Evolutionary conservation across 768 basidiomycete species (phyloP).

Genomic region (Kwoniella dejecticola): DNA sequence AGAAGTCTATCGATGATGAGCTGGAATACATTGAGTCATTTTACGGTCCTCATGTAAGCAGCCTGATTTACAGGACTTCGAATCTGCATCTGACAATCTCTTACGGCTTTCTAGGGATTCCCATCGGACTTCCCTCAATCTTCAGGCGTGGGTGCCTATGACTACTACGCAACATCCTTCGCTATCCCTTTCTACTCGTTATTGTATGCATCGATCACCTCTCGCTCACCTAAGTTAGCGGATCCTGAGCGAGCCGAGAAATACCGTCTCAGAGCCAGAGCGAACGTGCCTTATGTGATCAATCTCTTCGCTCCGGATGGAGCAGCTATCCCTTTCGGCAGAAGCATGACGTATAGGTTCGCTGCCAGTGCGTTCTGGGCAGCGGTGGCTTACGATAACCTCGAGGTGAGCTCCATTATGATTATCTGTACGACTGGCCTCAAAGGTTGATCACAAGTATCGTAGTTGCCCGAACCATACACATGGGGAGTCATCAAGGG

Average conservation of each 20-base stretch:
- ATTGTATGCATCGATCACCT: slow-evolving; percentile 29
- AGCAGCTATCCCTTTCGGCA: slow-evolving; percentile 72
- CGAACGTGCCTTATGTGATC: slow-evolving; percentile 32
- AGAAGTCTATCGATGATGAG: slow-evolving; percentile 33
- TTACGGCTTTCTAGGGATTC: slow-evolving; percentile 24
- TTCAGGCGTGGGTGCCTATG: slow-evolving; percentile 26
- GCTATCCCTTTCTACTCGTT: slow-evolving; percentile 47
- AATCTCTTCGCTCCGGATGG: slow-evolving; percentile 56
- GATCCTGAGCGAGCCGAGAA: slow-evolving; percentile 69
- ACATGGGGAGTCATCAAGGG: slow-evolving; percentile 73
- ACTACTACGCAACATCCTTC: slow-evolving; percentile 46
- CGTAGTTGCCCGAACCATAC: slow-evolving; percentile 71
- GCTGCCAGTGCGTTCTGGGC: slow-evolving; percentile 60
- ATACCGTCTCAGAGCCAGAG: slow-evolving; percentile 65
- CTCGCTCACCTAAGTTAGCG: slow-evolving; percentile 45
- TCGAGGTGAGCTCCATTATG: slow-evolving; percentile 23
- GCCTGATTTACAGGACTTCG: background rate
- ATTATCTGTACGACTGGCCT: no score
- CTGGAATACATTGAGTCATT: slow-evolving; percentile 34
- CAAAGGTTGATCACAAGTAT: no score
- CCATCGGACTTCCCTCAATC: slow-evolving; percentile 29
- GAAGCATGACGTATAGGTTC: slow-evolving; percentile 75
- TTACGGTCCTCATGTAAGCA: slow-evolving; percentile 34
- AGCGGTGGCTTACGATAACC: slow-evolving; percentile 31
- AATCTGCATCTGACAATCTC: background rate